phyloP scores from a whole-genome alignment of 2,329 filamentous ascomycete genomes.

The Spiromastix sp. region DNA sequence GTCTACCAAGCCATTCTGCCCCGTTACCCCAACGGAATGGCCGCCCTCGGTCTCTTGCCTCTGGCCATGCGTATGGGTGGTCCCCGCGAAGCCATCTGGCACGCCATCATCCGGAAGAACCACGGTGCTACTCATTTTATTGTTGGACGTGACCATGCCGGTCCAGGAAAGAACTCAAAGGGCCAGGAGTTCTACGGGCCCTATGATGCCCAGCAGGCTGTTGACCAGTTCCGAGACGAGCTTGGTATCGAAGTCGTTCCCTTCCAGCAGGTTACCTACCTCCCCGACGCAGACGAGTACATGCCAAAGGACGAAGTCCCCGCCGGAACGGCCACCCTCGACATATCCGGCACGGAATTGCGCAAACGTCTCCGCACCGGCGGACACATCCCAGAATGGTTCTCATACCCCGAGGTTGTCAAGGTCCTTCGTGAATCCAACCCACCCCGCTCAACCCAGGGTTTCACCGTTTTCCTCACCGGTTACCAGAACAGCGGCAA shows the following conservation, averaged over 20 bases:
- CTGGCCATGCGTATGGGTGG: conserved; percentile 99
- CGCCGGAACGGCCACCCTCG: conserved; percentile 70
- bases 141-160: conserved; percentile 94
- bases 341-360: conserved; percentile 84
- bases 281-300: conserved; percentile 96
- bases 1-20: conserved; percentile 96
- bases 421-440: conserved; percentile 92
- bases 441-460: conserved; percentile 80
- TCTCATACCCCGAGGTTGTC: conserved; percentile 98
- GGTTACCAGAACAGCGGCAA: conserved; percentile 96
- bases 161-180: conserved; percentile 95
- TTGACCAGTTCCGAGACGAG: conserved; percentile 93
- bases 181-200: conserved; percentile 96
- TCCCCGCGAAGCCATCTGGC: conserved; percentile 97
- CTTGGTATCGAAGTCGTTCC: conserved; percentile 97
- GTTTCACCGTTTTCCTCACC: conserved; percentile 96
- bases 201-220: conserved; percentile 91
- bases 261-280: conserved; percentile 99
- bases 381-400: conserved; percentile 96
- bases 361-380: conserved; percentile 83
- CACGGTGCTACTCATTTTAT: conserved; percentile 99
- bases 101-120: conserved; percentile 99
- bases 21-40: conserved; percentile 98
- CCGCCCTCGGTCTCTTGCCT: conserved; percentile 84
- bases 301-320: conserved; percentile 82